Evolutionary conservation across 2,329 filamentous ascomycete species (phyloP).

Genomic region (Botrytis porri): DNA sequence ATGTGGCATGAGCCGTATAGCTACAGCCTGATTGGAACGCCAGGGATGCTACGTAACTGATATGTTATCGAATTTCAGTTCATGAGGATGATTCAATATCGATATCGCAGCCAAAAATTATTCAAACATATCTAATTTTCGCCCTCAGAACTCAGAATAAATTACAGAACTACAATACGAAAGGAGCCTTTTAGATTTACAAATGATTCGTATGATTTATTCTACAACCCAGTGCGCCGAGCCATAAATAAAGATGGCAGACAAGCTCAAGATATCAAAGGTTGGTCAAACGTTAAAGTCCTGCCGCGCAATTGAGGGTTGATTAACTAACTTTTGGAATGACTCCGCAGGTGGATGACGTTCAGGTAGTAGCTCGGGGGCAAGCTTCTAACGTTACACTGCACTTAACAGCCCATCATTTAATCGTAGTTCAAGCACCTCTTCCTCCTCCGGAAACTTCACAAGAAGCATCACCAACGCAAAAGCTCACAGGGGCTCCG

Average conservation of each 20-base stretch:
- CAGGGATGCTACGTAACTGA: constrained; percentile 8
- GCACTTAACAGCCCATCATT: constrained; percentile 61
- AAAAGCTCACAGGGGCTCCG: neutral
- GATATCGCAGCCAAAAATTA: constrained; percentile 2
- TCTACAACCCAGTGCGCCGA: constrained; percentile 19
- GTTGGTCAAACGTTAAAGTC: constrained; percentile 31
- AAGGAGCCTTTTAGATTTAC: neutral
- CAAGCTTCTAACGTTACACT: constrained; percentile 55
- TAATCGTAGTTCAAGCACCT: constrained; percentile 43
- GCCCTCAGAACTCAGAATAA: neutral
- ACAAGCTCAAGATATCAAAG: constrained; percentile 48
- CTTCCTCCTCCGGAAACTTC: constrained; percentile 14
- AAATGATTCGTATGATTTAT: constrained; percentile 17
- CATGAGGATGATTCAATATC: neutral
- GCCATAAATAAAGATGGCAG: constrained; percentile 35
- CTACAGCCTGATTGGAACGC: neutral
- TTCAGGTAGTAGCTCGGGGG: constrained; percentile 58
- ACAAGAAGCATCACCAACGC: constrained; percentile 27
- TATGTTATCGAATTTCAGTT: neutral
- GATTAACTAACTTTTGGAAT: neutral
- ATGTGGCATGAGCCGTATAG: neutral
- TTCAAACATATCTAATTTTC: neutral
- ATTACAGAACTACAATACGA: neutral
- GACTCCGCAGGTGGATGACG: constrained; percentile 53
- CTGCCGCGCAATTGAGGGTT: constrained; percentile 5